Base-by-base conservation (phyloP, 2,329 filamentous ascomycete genomes). In the Trichoderma polysporum region DNA sequence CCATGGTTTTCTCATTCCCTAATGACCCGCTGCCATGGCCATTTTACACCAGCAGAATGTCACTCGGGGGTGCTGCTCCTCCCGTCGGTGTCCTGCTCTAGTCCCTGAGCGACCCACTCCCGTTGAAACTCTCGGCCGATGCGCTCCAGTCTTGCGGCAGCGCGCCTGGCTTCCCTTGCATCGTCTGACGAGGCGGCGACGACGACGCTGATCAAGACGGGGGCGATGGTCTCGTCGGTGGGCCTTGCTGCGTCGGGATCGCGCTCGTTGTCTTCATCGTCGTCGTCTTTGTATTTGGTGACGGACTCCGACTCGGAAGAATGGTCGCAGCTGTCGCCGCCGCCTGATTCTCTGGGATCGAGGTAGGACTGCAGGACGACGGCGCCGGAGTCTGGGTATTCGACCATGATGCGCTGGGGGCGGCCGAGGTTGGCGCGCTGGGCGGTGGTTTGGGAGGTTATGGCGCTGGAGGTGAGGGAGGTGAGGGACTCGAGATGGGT, bases 371-470 rank as follows among this genome's bases (percentile, higher is more conserved):
- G 77, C 29, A 82, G 72, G 52, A 82, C 75, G 57, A 82, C 75
- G 70, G 80, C 76, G 25, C 79, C 80, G 57, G 77, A 76, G 45
- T 79, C 77, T 2, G 77, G 78, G 73, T 85, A 85, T 73, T 88
- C 86, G 73, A 88, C 82, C 75, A 88, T 84, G 69, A 89, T 81
- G 74, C 86, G 84, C 72, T 85, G 80, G 2, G 86, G 84, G 7
- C 74, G 72, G 70, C 86, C 86, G 50, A 87, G 80, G 54, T 81
- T 82, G 7, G 88, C 79, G 58, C 86, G 83, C 37, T 78, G 77
- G 5, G 84, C 83, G 57, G 85, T 79, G 53, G 85, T 83, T 72
- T 85, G 83, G 13, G 84, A 83, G 68, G 79, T 80, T 27, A 88
- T 80, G 17, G 86, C 84, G 58, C 82, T 81, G 53, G 81, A 80